Evolutionary conservation across 495 filamentous ascomycete species (phyloP).

Genomic region (Penicillium silybi): DNA sequence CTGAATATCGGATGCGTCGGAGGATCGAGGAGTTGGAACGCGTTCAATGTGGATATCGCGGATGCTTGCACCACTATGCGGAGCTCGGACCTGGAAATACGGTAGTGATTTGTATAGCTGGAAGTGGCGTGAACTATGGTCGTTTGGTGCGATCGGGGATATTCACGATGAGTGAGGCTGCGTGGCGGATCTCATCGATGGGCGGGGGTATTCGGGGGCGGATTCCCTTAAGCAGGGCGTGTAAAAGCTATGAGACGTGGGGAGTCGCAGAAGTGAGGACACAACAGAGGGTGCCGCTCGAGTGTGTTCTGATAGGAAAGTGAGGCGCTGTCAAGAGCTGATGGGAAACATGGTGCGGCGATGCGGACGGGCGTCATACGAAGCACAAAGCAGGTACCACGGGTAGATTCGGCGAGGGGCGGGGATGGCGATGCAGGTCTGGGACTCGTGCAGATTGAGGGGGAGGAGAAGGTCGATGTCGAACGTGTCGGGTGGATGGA

Average conservation of each 20-base stretch:
- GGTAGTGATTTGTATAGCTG: not conserved
- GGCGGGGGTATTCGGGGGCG: conserved; percentile 7
- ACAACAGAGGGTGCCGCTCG: not conserved
- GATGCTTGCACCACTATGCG: conserved; percentile 12
- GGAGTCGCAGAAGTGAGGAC: not conserved
- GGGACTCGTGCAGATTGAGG: not conserved
- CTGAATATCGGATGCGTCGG: conserved; percentile 6
- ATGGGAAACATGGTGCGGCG: not conserved
- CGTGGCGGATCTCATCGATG: conserved; percentile 8
- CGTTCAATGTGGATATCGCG: conserved; percentile 10
- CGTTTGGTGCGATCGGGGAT: not conserved
- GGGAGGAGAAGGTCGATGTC: not conserved
- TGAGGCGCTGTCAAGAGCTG: not conserved
- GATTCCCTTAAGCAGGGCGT: conserved; percentile 3
- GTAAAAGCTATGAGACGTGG: not conserved
- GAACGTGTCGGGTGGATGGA: not conserved
- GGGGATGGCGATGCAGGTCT: not conserved
- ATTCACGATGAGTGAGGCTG: not conserved
- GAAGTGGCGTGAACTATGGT: not conserved
- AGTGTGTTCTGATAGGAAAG: conserved; percentile 3
- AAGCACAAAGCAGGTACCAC: conserved; percentile 5
- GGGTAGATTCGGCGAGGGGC: not conserved
- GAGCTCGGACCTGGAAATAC: conserved; percentile 15
- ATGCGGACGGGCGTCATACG: conserved; percentile 1
- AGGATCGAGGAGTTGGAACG: conserved; percentile 8